phyloP scores from a whole-genome alignment of 176 grass and related monocot genomes.

The Oryza meyeriana region DNA sequence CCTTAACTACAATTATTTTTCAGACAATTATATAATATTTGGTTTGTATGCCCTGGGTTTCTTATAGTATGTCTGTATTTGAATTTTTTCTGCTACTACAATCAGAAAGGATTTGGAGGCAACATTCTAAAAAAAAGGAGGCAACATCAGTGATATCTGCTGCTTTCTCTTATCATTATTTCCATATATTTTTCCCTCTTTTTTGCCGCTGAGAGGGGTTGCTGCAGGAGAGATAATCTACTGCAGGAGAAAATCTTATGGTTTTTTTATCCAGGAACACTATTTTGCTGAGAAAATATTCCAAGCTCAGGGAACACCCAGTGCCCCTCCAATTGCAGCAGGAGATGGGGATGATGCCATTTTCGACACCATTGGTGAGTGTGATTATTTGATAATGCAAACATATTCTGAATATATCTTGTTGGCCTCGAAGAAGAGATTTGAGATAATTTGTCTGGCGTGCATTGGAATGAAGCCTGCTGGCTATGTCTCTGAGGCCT shows the following conservation, averaged over 20 bases:
- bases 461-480: slow-evolving; percentile 64
- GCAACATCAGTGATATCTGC: too few relatives aligned
- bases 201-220: too few relatives aligned
- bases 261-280: slow-evolving; percentile 40
- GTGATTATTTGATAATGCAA: background rate
- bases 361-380: slow-evolving; percentile 48
- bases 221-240: too few relatives aligned
- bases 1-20: too few relatives aligned
- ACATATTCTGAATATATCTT: background rate
- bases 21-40: too few relatives aligned
- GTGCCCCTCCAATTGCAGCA: slow-evolving; percentile 77
- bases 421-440: background rate
- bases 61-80: too few relatives aligned
- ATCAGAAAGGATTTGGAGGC: too few relatives aligned
- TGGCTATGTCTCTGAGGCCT: slow-evolving; percentile 72
- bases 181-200: too few relatives aligned
- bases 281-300: slow-evolving; percentile 35
- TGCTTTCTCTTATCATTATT: too few relatives aligned
- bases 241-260: background rate
- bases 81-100: too few relatives aligned
- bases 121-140: too few relatives aligned
- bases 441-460: background rate
- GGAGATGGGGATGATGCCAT: slow-evolving; percentile 41
- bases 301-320: slow-evolving; percentile 51
- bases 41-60: too few relatives aligned